Base-by-base conservation (phyloP, 2,329 filamentous ascomycete species). In the Nemania bipapillata region DNA sequence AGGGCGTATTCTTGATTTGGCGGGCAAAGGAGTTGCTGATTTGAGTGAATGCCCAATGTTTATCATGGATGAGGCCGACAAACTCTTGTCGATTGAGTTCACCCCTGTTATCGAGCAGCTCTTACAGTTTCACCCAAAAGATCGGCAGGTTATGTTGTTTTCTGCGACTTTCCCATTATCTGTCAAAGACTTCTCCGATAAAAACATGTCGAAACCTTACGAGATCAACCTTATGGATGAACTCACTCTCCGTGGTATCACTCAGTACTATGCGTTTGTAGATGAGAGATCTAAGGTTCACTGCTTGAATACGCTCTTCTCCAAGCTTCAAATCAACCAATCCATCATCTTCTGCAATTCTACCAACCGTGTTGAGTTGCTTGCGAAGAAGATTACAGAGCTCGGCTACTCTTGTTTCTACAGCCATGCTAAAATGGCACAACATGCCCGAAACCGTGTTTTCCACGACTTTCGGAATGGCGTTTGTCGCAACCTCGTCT, bases 261-360 rank as follows among this genome's bases (percentile, higher is more conserved):
- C 96, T 0, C 96, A 99, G 80, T 99, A 98, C 84, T 99, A 99
- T 79, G 96, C 96, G 49, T 99, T 98, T 75, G 96, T 99, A 60
- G 96, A 99, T 82, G 96, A 99, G 83, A 97, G 97, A 84, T 93
- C 97, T 80, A 99, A 99, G 84, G 96, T 99, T 22, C 96, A 99
- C 83, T 99, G 96, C 81, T 84, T 99, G 73, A 99, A 99, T 85
- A 99, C 96, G 0, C 90, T 99, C 72, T 99, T 99, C 86, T 97
- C 94, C 75, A 97, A 97, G 83, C 89, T 99, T 17, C 95, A 99
- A 82, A 99, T 99, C 84, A 99, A 99, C 83, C 96, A 99, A 85
- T 99, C 96, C 71, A 99, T 99, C 84, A 99, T 99, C 80, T 99
- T 99, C 85, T 99, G 96, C 84, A 99, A 99, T 83, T 99, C 96